A percentile compares a stretch with the other conserved stretches of the same genome.
phyloP scores from a whole-genome alignment of 208 protist genomes.

The Crithidia thermophila region DNA sequence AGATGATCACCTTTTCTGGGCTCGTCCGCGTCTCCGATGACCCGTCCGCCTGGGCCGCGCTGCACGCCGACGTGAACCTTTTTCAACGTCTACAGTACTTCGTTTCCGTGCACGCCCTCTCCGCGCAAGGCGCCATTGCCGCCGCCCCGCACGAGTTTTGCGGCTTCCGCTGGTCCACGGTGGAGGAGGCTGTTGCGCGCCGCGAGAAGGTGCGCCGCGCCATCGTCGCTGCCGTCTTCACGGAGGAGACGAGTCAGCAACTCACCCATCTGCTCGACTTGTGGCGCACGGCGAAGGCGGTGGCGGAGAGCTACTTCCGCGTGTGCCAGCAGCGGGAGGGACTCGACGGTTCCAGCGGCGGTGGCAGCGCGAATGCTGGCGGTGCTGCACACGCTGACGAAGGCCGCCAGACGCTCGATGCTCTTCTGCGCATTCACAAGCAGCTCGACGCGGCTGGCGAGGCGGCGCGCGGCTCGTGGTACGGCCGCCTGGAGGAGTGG shows the following conservation, averaged over 20 bases:
- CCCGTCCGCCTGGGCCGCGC: constrained; percentile 32
- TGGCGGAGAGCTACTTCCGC: constrained; percentile 66
- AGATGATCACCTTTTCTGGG: constrained; percentile 59
- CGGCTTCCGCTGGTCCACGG: constrained; percentile 45
- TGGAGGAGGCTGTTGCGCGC: constrained; percentile 44
- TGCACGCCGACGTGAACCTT: constrained; percentile 43
- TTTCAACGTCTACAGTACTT: constrained; percentile 68
- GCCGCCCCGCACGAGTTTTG: constrained; percentile 20
- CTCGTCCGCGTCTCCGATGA: constrained; percentile 49
- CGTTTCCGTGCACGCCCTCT: constrained; percentile 26
- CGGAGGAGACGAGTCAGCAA: constrained; percentile 35
- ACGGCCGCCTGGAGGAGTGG: constrained; percentile 36
- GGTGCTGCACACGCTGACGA: constrained; percentile 21
- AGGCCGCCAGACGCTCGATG: constrained; percentile 49
- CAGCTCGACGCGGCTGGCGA: constrained; percentile 40
- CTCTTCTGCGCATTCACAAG: constrained; percentile 59
- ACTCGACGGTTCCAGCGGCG: constrained; percentile 13
- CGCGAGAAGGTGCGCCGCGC: constrained; percentile 46
- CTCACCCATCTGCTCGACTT: constrained; percentile 54
- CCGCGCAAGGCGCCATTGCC: background rate
- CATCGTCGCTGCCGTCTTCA: constrained; percentile 62
- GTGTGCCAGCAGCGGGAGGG: constrained; percentile 29
- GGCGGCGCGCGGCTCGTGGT: constrained; percentile 41
- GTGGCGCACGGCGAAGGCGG: constrained; percentile 59
- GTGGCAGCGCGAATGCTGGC: constrained; percentile 3